Evolutionary conservation across 1,284 basidiomycete genomes (phyloP), one percentile per base, ranked within the genome.

Genomic region (Mycosarcoma mackinlayi): DNA sequence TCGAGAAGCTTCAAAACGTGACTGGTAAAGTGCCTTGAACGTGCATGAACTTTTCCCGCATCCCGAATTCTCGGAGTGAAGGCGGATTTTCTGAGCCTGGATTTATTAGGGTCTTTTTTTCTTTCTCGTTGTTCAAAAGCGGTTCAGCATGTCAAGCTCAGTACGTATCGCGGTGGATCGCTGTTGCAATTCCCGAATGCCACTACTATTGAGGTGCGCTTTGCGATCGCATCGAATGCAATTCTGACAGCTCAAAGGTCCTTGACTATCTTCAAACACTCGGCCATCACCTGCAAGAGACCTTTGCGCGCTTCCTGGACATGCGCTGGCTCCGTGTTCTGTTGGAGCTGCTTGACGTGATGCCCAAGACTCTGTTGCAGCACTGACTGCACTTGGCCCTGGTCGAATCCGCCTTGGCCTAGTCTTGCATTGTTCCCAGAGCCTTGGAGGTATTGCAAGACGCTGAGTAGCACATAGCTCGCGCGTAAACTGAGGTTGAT

Each of bases 401-500:
- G 50, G 3, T 60, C 35, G 30, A 52, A 52, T 0, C 63, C 57
- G 5, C 57, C 57, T 18, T 6, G 16, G 4, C 13, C 21, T 4
- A 2, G 6, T 7, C 5, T 21, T 31, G 4, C 1, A 23, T 9
- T 16, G 0, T n/a, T n/a, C n/a, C n/a, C n/a, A 8, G 31, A 21
- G 3, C 24, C 31, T 25, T 35, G 16, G 3, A 66, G 33, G 37
- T 56, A 41, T 28, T 60, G 48, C 25, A 66, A 39, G 16, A 66
- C 48, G 27, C 52, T 66, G 47, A 60, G n/a, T 3, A 66, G 52
- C 39, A 66, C 63, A 5, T 56, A 60, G 57, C 57, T 39, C 11
- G 63, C 63, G n/a, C 63, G 63, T 16, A 66, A 24, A 27, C 57
- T 49, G 5, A 66, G 30, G 16, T 60, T 60, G 63, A 66, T 44